phyloP scores from a whole-genome alignment of 768 basidiomycete genomes.

The Leccinellum albellum region DNA sequence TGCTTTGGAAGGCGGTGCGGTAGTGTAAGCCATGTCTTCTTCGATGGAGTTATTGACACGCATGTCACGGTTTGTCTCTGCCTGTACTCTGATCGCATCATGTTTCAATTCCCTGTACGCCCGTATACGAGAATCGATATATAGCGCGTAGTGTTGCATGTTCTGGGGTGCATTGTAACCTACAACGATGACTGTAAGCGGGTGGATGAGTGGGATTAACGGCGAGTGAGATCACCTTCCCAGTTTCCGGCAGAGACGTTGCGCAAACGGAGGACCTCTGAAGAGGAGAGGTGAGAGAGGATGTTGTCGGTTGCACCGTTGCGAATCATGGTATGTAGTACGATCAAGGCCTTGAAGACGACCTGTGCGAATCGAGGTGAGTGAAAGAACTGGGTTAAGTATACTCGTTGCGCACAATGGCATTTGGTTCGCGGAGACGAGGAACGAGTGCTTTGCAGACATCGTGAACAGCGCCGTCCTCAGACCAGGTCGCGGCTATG shows the following conservation, averaged over 20 bases:
- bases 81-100: conserved; percentile 90
- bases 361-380: conserved; percentile 47
- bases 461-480: conserved; percentile 90
- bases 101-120: conserved; percentile 90
- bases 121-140: conserved; percentile 84
- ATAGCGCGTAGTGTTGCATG: conserved; percentile 80
- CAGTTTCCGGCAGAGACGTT: conserved; percentile 79
- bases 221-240: conserved; percentile 62
- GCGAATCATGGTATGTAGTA: conserved; percentile 94
- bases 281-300: conserved; percentile 73
- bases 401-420: conserved; percentile 56
- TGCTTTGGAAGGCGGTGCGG: conserved; percentile 25
- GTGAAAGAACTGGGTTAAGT: background rate
- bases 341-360: conserved; percentile 96
- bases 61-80: conserved; percentile 86
- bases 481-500: conserved; percentile 94
- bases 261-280: conserved; percentile 75
- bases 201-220: background rate
- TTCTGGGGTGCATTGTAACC: conserved; percentile 87
- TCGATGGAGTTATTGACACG: conserved; percentile 61
- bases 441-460: conserved; percentile 86
- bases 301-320: conserved; percentile 96
- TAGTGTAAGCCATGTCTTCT: conserved; percentile 44
- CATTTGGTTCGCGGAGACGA: conserved; percentile 87
- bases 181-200: conserved; percentile 26